Evolutionary conservation across 129 eudicot genomes (phyloP).

Genomic region (Flaveria trinervia): DNA sequence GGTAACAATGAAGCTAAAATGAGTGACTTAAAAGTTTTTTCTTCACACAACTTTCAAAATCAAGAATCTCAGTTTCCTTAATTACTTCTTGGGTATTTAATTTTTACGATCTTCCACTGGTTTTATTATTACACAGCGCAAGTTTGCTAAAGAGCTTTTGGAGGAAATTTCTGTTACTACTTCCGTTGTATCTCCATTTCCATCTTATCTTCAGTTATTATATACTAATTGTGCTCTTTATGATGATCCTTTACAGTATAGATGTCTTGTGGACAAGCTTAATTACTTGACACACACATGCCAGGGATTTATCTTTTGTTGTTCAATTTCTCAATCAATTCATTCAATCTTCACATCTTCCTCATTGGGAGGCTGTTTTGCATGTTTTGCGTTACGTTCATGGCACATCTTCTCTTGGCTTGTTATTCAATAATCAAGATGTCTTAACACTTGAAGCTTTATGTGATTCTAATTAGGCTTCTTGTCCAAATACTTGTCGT

Average conservation of each 20-base stretch:
- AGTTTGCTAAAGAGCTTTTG: not conserved
- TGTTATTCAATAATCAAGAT: not conserved
- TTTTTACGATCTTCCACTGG: not conserved
- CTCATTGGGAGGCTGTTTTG: not conserved
- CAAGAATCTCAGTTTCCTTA: not conserved
- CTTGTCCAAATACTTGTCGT: too few relatives aligned
- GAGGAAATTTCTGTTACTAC: not conserved
- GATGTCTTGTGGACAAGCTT: not conserved
- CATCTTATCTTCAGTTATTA: too few relatives aligned
- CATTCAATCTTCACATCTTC: not conserved
- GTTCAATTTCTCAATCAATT: not conserved
- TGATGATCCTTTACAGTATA: not conserved
- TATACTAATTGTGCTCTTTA: not conserved
- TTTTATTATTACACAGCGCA: not conserved
- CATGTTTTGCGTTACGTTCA: not conserved
- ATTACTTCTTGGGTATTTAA: not conserved
- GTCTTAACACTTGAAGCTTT: too few relatives aligned
- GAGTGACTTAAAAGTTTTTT: not conserved
- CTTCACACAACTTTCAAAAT: not conserved
- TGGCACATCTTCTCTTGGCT: not conserved
- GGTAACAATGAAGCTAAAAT: not conserved
- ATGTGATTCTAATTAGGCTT: too few relatives aligned
- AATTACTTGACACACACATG: not conserved
- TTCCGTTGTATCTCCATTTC: not conserved
- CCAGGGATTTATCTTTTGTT: not conserved